Evolutionary conservation across 129 eudicot species (phyloP).

Genomic region (Artemisia argyi): DNA sequence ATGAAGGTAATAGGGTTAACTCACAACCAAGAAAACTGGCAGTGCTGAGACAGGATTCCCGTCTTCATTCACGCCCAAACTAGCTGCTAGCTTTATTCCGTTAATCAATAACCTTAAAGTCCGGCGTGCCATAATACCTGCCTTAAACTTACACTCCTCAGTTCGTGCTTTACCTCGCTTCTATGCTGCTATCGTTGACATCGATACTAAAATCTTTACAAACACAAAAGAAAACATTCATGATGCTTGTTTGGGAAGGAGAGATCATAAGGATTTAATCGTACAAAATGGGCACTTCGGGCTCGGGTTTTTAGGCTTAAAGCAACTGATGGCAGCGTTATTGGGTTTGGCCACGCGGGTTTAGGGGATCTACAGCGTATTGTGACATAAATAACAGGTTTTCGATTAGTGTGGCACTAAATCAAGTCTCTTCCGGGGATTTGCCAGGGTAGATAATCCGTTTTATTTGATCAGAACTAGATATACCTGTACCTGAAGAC

Average conservation of each 20-base stretch:
- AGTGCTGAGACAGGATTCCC: neutral
- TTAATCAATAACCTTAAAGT: slow-evolving; percentile 48
- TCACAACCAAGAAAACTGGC: neutral
- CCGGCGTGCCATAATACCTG: slow-evolving; percentile 76
- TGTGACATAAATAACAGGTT: slow-evolving; percentile 24
- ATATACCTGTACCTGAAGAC: no score
- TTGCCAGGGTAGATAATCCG: no score
- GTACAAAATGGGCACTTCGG: slow-evolving; percentile 59
- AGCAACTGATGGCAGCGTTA: slow-evolving; percentile 39
- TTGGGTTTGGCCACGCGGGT: neutral
- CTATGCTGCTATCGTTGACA: slow-evolving; percentile 57
- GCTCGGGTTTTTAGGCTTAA: slow-evolving; percentile 57
- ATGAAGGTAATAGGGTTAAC: neutral
- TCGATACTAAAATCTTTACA: slow-evolving; percentile 32
- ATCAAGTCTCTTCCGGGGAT: slow-evolving; percentile 55
- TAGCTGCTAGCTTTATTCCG: slow-evolving; percentile 35
- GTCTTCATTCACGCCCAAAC: neutral
- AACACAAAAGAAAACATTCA: slow-evolving; percentile 41
- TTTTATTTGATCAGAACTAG: no score
- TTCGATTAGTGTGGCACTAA: slow-evolving; percentile 65
- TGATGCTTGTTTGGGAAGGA: slow-evolving; percentile 62
- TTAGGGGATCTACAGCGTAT: neutral
- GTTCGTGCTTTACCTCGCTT: slow-evolving; percentile 52
- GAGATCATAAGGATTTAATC: slow-evolving; percentile 53
- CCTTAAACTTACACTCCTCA: slow-evolving; percentile 55